Conservation (phyloP, 305 asterid genomes). For the Lippia alba region DNA sequence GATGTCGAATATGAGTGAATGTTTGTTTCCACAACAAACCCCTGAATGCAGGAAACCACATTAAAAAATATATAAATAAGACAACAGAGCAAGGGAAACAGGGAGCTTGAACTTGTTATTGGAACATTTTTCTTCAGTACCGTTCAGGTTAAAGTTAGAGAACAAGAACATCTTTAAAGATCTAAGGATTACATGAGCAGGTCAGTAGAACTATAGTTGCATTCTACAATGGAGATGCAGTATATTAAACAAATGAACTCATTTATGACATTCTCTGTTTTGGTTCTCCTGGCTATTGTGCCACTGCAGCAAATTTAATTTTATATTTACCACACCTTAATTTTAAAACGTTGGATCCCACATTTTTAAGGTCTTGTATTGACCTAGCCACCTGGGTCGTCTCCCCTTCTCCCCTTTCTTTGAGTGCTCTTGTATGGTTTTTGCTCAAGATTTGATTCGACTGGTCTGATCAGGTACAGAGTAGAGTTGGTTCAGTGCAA, state of each 20-base stretch:
- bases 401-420: neutral
- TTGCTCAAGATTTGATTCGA: constrained; percentile 29
- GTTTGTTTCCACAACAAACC: constrained; percentile 94
- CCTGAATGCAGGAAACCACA: constrained; percentile 52
- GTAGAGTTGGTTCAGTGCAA: constrained; percentile 99
- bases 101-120: too few species aligned
- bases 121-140: too few species aligned
- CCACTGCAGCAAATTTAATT: constrained; percentile 17
- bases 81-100: too few species aligned
- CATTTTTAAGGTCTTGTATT: constrained; percentile 5
- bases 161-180: constrained; percentile 7
- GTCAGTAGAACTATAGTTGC: too few species aligned
- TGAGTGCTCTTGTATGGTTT: neutral
- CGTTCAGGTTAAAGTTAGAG: neutral
- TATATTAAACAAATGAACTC: neutral
- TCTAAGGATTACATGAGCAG: too few species aligned
- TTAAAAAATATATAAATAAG: neutral
- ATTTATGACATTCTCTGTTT: neutral
- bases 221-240: too few species aligned
- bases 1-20: constrained; percentile 94
- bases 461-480: constrained; percentile 62
- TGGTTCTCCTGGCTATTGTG: neutral
- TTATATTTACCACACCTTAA: neutral
- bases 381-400: neutral
- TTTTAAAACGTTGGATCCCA: constrained; percentile 2